phyloP scores from a whole-genome alignment of 1,139 yeast species.

The Hansenula anomala region DNA sequence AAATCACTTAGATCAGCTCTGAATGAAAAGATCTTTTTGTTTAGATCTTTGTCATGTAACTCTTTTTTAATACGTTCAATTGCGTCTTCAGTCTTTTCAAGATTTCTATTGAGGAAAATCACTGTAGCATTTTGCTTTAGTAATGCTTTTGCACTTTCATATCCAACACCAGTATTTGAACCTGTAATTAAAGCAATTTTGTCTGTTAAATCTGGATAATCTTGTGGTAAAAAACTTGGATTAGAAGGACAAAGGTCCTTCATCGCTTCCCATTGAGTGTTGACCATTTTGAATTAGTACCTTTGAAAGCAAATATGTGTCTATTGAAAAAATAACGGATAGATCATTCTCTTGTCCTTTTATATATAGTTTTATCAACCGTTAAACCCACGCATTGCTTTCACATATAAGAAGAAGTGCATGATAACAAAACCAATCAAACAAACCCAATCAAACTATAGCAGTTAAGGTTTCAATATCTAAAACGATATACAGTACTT shows the following conservation, averaged over 20 bases:
- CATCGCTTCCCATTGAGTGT: neutral
- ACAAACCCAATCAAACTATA: too few relatives aligned
- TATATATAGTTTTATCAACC: too few relatives aligned
- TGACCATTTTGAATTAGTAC: conserved; percentile 1
- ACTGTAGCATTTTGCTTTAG: conserved; percentile 39
- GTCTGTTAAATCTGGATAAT: conserved; percentile 40
- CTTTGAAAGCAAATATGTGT: too few relatives aligned
- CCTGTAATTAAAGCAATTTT: conserved; percentile 43
- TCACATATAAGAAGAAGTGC: too few relatives aligned
- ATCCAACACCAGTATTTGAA: conserved; percentile 41
- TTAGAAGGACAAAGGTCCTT: conserved; percentile 10
- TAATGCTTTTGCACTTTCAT: conserved; percentile 34
- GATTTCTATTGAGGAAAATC: conserved; percentile 35
- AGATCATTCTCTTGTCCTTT: too few relatives aligned
- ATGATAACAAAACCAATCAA: too few relatives aligned
- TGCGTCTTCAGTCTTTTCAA: conserved; percentile 30
- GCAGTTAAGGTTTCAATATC: too few relatives aligned
- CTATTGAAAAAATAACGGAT: too few relatives aligned
- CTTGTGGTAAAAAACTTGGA: conserved; percentile 31
- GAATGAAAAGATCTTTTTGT: conserved; percentile 22
- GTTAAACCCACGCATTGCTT: too few relatives aligned
- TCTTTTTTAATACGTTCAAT: conserved; percentile 26
- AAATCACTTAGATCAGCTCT: conserved; percentile 43
- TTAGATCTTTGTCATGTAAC: conserved; percentile 9
- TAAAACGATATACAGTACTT: too few relatives aligned